Base-by-base conservation (phyloP, 2,329 filamentous ascomycete species). In the Basipetospora chlamydospora region DNA sequence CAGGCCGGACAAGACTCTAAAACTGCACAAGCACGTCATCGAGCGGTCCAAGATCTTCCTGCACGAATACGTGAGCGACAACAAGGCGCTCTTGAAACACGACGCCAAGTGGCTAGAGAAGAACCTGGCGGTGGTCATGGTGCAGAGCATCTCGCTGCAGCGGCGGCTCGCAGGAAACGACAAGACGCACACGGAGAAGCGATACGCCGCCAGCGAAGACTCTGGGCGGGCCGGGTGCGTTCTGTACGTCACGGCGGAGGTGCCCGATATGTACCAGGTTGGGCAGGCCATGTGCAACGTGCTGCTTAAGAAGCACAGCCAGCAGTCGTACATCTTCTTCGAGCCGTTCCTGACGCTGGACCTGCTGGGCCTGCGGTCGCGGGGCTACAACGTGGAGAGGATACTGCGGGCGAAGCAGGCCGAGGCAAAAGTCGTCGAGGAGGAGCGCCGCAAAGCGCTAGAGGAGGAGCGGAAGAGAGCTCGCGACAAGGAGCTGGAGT, bases 371-470 rank as follows among this genome's bases (percentile, higher is more conserved):
- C 61, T 98, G 28, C 78, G 84, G 47, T 76, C 77, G 41, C 84
- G 90, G 44, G 90, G 90, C 2, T 96, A 95, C 64, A 96, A 98
- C 46, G 90, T 98, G 26, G 85, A 95, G 50, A 80, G 90, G 34
- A 96, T 98, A 43, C 66, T 98, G 16, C 75, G 84, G 26, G 80
- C 80, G 37, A 92, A 92, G 59, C 85, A 81, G 15, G 82, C 83
- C 3, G 86, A 96, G 55, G 83, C 84, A 5, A 74, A 83, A 36
- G 77, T 96, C 44, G 86, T 85, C 0, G 87, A 95, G 50, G 80
- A 82, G 47, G 77, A 85, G 52, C 72, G 82, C 33, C 77, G 80
- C 49, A 78, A 78, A 49, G 76, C 81, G 25, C 55, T 86, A 5
- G 80, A 82, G 43, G 72, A 74, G 33, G 84, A 93, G 49, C 73